Conservation (phyloP, 1,284 basidiomycete species). For the Pseudozyma tsukubaensis region DNA sequence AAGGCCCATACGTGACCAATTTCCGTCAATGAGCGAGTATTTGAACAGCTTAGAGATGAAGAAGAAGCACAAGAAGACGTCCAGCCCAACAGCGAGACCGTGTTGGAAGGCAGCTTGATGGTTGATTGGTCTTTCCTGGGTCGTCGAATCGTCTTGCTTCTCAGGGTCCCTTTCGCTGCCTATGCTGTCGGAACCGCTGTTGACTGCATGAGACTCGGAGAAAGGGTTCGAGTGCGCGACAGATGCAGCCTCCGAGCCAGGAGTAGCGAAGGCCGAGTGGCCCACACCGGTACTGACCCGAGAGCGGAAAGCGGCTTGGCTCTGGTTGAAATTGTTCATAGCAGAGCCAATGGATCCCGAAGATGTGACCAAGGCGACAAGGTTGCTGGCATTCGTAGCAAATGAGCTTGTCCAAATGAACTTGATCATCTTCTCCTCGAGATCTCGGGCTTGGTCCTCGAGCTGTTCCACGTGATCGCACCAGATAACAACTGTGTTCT, state of each 20-base stretch:
- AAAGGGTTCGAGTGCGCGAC: conserved; percentile 25
- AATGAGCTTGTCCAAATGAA: conserved; percentile 75
- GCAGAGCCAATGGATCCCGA: conserved; percentile 6
- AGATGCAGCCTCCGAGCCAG: conserved; percentile 10
- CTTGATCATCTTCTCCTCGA: conserved; percentile 82
- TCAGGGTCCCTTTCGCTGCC: conserved; percentile 26
- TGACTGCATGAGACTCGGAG: conserved; percentile 23
- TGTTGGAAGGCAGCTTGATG: conserved; percentile 82
- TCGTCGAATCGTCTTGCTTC: conserved; percentile 16
- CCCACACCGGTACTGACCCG: conserved; percentile 7
- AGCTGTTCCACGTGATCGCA: conserved; percentile 75
- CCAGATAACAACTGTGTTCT: conserved; percentile 81
- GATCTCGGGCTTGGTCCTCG: conserved; percentile 70
- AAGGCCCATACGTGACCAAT: conserved; percentile 75
- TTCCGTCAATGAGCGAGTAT: conserved; percentile 78
- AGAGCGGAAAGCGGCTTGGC: conserved; percentile 26
- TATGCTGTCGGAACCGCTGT: background rate
- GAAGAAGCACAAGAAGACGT: conserved; percentile 73
- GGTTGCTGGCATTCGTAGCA: conserved; percentile 23
- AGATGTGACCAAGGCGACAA: background rate
- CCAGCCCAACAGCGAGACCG: conserved; percentile 74
- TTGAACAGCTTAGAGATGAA: conserved; percentile 76
- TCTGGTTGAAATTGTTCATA: conserved; percentile 36
- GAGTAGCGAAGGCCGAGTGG: background rate
- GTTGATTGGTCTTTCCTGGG: conserved; percentile 72